Base-by-base conservation (phyloP, 441 rosid genomes). In the Omphalea diandra region DNA sequence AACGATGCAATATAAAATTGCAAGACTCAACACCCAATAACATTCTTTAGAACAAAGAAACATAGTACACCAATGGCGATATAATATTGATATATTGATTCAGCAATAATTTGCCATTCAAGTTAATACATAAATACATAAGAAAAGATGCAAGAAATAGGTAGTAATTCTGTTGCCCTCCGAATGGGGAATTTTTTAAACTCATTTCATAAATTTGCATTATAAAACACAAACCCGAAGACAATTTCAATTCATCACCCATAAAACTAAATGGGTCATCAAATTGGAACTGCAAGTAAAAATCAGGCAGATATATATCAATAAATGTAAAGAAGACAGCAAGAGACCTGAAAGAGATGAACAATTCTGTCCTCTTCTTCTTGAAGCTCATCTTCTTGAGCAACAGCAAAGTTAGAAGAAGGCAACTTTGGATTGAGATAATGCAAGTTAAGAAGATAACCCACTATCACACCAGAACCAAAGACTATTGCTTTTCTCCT, bases 281-380 rank as follows among this genome's bases (percentile, higher is more conserved):
- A 35, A 7, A 33, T 32, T 18, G 24, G 35, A 7, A 38, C 35
- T 33, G 14, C 20, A 58, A 33, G 63, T 29, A 27, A 20, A 46
- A 73, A 69, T 20, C 41, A 41, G 18, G 54, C 0, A 33, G 47
- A 50, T 20, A 57, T 20, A 29, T 18, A 24, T 10, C n/a, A 43
- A 3, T 2, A 50, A 29, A 12, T 7, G 2, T 12, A 24, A 27
- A 47, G 44, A 40, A 46, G 22, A 10, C 6, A 36, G 12, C 35
- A 6, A 33, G 52, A 55, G 36, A 93, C 98, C 96, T 94, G 87
- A 73, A 94, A 94, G 76, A 90, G 90, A 47, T 70, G 32, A 73
- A 90, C 88, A 43, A 81, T 73, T 73, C 92, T 82, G 29, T 87
- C 91, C 80, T 94, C 98, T 79, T 88, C 92, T 82, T 76, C 77